Base-by-base conservation (phyloP, 2,329 filamentous ascomycete species). In the Oidium heveae region DNA sequence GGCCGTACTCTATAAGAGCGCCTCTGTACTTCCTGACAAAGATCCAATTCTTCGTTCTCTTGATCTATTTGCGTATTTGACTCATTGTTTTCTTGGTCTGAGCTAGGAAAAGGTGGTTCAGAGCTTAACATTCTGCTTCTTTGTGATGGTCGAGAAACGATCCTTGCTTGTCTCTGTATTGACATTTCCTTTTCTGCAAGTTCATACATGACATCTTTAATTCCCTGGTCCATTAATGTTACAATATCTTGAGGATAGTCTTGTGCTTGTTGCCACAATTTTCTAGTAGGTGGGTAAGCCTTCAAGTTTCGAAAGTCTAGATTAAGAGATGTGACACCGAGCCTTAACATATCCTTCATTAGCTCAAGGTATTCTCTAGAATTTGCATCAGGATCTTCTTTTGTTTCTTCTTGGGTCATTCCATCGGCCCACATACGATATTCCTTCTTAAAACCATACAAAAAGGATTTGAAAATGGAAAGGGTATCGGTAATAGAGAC, bases 241-340 rank as follows among this genome's bases (percentile, higher is more conserved):
- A 98, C 84, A 54, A 98, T 88, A 73, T 98, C 91, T 64, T 91
- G 87, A 0, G 91, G 91, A 64, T 95, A 98, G 15, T 84, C 82
- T 66, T 94, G 86, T 56, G 93, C 73, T 67, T 98, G 93, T 66
- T 96, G 85, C 85, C 87, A 96, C 55, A 98, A 72, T 69, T 96
- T 96, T 61, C 82, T 74, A 0, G 91, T 96, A 0, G 86, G 80
- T 2, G 93, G 91, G 65, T 95, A 98, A 13, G 88, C 76, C 66
- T 93, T 94, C 57, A 98, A 73, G 62, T 98, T 93, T 55, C 79
- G 79, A 54, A 88, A 79, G 65, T 98, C 87, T 43, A 98, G 69
- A 64, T 95, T 95, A 43, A 98, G 74, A 56, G 84, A 82, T 18
- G 80, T 83, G 9, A 87, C 78, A 49, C 88, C 88, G 7, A 96